These are phyloP conservation scores for Fraxinus nigra DNA, from an alignment of 305 asterid species.

Conservation along the genomic window DNA sequence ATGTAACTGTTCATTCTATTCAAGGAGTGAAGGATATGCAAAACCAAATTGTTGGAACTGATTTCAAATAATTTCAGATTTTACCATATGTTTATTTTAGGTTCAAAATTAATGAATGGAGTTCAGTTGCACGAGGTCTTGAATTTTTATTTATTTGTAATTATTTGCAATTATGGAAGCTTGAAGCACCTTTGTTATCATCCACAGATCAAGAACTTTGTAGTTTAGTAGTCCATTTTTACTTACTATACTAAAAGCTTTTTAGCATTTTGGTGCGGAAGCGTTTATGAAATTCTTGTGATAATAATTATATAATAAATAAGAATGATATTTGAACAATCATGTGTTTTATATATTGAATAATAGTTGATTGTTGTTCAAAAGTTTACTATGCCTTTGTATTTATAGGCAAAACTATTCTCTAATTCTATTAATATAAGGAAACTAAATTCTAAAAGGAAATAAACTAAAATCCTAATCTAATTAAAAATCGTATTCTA, in stretches of 20 bases:
- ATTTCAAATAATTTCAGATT: not conserved
- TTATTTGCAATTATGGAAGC: not conserved
- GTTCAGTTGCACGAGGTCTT: not conserved
- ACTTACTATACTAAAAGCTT: not conserved
- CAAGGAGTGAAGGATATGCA: not conserved
- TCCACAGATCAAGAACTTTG: not conserved
- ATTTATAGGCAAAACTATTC: too few relatives aligned
- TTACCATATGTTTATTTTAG: not conserved
- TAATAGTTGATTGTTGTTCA: too few relatives aligned
- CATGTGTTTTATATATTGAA: too few relatives aligned
- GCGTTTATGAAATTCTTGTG: too few relatives aligned
- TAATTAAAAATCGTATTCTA: too few relatives aligned
- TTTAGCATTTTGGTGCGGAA: not conserved
- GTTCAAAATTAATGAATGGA: not conserved
- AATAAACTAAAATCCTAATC: too few relatives aligned
- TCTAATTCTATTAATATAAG: too few relatives aligned
- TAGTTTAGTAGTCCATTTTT: not conserved
- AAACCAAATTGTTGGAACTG: not conserved
- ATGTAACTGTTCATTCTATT: not conserved
- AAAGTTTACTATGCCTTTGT: too few relatives aligned
- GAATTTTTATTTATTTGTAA: not conserved
- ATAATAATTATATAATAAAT: too few relatives aligned
- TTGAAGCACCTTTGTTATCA: not conserved
- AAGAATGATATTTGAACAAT: too few relatives aligned
- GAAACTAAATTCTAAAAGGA: too few relatives aligned